Base-by-base conservation (phyloP, 2,329 filamentous ascomycete genomes). In the Didymella exigua region DNA sequence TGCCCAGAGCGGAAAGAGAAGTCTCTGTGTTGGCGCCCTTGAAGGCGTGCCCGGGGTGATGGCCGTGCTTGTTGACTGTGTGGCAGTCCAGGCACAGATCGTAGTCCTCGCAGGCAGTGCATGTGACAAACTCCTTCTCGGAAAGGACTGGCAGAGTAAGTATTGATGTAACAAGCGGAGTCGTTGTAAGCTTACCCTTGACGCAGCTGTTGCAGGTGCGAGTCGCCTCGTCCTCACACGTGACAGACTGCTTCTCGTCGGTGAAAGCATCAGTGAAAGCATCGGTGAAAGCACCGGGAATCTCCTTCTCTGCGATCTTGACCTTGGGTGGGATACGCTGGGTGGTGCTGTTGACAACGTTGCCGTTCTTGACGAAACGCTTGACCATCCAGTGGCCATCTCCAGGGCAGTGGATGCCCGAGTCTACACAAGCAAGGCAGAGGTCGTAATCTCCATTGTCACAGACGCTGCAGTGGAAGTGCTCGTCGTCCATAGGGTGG, bases 391-490 rank as follows among this genome's bases (percentile, higher is more conserved):
- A 97, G 78, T 99, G 95, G 60, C 86, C 84, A 26, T 88, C 84
- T 53, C 87, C 87, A 59, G 87, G 84, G 79, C 96, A 99, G 34
- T 89, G 84, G 54, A 89, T 82, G 60, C 93, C 93, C 36, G 82
- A 79, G 44, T 87, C 83, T 42, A 97, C 86, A 69, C 95, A 99
- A 5, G 80, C 76, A 61, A 87, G 83, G 81, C 96, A 99, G 26
- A 99, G 84, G 71, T 99, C 95, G 69, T 93, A 99, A 75, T 99
- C 95, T 34, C 93, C 95, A 53, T 89, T 86, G 61, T 98, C 91
- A 72, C 95, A 99, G 54, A 89, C 90, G 62, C 90, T 90, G 81
- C 96, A 99, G 78, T 99, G 95, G 76, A 90, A 99, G 77, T 99
- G 93, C 46, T 86, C 84, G 65, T 91, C 87, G 24, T 88, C 84